Evolutionary conservation across 2,329 filamentous ascomycete genomes (phyloP), one percentile per base, ranked within the genome.

Genomic region (Sporothrix inflata): DNA sequence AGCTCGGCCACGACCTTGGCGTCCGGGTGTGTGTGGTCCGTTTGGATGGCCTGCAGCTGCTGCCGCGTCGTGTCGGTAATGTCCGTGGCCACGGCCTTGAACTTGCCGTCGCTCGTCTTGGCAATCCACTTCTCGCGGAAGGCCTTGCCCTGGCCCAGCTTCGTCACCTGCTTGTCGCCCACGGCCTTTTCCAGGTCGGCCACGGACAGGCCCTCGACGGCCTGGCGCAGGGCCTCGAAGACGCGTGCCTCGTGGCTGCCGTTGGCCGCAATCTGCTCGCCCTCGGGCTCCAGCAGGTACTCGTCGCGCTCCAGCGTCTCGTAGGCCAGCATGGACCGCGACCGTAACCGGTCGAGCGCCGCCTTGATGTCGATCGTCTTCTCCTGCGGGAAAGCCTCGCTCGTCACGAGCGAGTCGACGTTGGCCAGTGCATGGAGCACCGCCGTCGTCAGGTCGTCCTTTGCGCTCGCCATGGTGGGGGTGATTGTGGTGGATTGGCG

Each of bases 131-230:
- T 91, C 81, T 90, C 88, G 79, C 89, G 97, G 85, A 98, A 97
- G 45, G 95, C 95, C 84, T 96, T 97, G 77, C 94, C 94, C 80
- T 96, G 92, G n/a, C 96, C 96, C 74, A 98, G 85, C 83, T 93
- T 95, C 67, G 91, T 86, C 60, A 89, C 91, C 65, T 84, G 90
- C 81, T 93, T 92, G 81, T 92, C 89, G 71, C 92, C 91, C 75
- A 95, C 90, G 71, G 84, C 84, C 79, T 84, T 85, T 82, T 91
- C 88, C 72, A 94, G 84, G 76, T 95, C 92, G 75, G 87, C 84
- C 73, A 98, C 91, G 75, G 92, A 92, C 81, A 98, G 85, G 27
- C 94, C 94, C 79, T 95, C 94, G 75, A 94, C 80, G 40, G 91
- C 90, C 75, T 87, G 84, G 76, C 88, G 86, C 72, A 95, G 84